phyloP scores from a whole-genome alignment of 345 rosid species.

The Eucalyptus grandis region DNA sequence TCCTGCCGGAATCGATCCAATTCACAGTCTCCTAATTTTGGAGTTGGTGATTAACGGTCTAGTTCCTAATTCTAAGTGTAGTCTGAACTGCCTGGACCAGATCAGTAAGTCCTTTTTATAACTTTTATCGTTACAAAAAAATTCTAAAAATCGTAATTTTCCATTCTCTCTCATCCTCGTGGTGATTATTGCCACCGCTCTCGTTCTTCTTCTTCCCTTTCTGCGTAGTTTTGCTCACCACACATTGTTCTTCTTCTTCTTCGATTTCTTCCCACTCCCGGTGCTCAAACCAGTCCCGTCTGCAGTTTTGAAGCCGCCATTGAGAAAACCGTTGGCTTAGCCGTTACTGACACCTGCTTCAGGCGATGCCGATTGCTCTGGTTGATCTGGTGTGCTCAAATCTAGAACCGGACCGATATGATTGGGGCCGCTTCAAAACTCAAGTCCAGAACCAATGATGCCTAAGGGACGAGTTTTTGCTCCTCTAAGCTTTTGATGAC shows the following conservation, averaged over 20 bases:
- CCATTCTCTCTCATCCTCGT: not conserved
- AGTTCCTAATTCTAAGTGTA: not conserved
- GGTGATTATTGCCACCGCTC: constrained; percentile 18
- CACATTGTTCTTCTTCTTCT: constrained; percentile 73
- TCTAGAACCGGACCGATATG: too few relatives aligned
- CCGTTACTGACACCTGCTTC: not conserved
- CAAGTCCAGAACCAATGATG: too few relatives aligned
- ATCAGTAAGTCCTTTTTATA: too few relatives aligned
- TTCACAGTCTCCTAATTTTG: not conserved
- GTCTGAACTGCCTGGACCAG: fast-evolving
- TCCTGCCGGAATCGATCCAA: too few relatives aligned
- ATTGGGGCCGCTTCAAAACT: too few relatives aligned
- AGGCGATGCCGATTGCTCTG: not conserved
- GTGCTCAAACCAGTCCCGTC: not conserved
- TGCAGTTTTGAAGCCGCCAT: not conserved
- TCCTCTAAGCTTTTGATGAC: too few relatives aligned
- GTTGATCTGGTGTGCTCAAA: not conserved
- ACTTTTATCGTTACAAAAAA: too few relatives aligned
- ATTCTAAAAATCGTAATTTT: too few relatives aligned
- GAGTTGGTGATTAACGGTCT: not conserved
- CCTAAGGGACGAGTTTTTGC: too few relatives aligned
- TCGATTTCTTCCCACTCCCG: constrained; percentile 43
- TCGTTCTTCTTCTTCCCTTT: constrained; percentile 87
- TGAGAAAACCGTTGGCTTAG: not conserved
- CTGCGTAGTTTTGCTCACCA: constrained; percentile 66